Evolutionary conservation across 805 yeast species (phyloP).

Genomic region (Ogataea philodendri): DNA sequence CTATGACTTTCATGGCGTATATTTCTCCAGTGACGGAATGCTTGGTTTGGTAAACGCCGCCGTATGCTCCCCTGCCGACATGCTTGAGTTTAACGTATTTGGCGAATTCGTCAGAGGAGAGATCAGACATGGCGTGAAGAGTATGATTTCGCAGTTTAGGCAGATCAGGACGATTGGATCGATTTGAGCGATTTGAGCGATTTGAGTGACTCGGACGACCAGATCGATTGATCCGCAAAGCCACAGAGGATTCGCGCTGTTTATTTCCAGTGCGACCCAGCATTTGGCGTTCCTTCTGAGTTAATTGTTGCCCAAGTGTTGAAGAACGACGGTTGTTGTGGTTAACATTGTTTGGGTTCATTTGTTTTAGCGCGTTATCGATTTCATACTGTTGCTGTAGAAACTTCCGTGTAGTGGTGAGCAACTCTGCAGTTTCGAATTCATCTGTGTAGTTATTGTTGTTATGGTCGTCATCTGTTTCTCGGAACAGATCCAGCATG

Average conservation of each 20-base stretch:
- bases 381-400: slow-evolving; percentile 9
- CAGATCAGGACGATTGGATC: slow-evolving; percentile 2
- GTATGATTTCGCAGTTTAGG: neutral
- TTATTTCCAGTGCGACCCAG: slow-evolving; percentile 3
- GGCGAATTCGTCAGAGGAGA: slow-evolving; percentile 23
- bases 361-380: slow-evolving; percentile 11
- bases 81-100: slow-evolving; percentile 55
- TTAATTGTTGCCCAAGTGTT: slow-evolving; percentile 14
- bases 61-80: slow-evolving; percentile 90
- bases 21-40: slow-evolving; percentile 11
- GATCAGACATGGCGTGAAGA: slow-evolving; percentile 17
- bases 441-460: slow-evolving; percentile 14
- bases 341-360: slow-evolving; percentile 15
- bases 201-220: too few relatives aligned
- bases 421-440: slow-evolving; percentile 8
- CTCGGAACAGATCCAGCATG: slow-evolving; percentile 10
- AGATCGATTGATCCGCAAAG: neutral
- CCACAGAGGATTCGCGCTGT: slow-evolving; percentile 1
- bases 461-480: slow-evolving; percentile 11
- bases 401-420: slow-evolving; percentile 11
- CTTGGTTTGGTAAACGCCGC: slow-evolving; percentile 60
- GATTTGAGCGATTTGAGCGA: slow-evolving; percentile 3
- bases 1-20: slow-evolving; percentile 29
- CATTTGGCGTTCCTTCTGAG: too few relatives aligned
- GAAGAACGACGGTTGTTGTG: slow-evolving; percentile 15